Evolutionary conservation across 2,329 filamentous ascomycete species (phyloP), one percentile per base, ranked within the genome.

Genomic region (Colletotrichum scovillei): DNA sequence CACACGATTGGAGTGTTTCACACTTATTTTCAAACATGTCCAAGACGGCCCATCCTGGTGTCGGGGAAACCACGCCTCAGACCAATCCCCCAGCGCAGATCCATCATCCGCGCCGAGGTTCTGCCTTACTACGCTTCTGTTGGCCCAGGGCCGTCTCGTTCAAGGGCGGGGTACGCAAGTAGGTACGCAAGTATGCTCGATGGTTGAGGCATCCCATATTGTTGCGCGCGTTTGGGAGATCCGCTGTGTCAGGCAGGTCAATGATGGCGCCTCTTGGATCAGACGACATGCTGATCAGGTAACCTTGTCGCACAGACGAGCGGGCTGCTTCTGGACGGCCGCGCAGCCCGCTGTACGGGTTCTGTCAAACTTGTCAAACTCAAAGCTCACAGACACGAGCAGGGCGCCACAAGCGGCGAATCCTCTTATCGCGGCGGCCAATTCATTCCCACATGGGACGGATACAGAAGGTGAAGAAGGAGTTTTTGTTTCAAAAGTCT

Each of bases 1-100:
- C 69, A 67, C 69, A 65, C 69, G 19, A 60, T 63, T 73, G 67
- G 58, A 57, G 55, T 38, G 70, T 73, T 73, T 73, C 70, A 73
- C 38, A 59, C 62, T 70, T 16, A 26, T 62, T 70, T 70, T 56
- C 70, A 70, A 73, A 73, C 60, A 57, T 70, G 42, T 26, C 60
- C 60, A 62, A 73, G 70, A 73, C 70, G 67, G 38, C 32, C 12
- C 28, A 70, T 59, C 67, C 67, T 56, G n/a, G 60, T 28, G 53
- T 58, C 59, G 55, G 26, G 35, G 46, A 64, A 49, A 16, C 52
- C 59, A 22, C 59, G 35, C 14, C 53, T 63, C 32, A 38, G 22
- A 8, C 69, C 28, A 63, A 53, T 60, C 55, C 66, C 66, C 60
- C 24, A 26, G 49, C 35, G 32, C 52, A 38, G 49, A 53, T 32